Percentiles rank a stretch among this genome's conserved stretches.
Evolutionary conservation across 805 yeast species (phyloP).

Genomic region (Saturnispora halmiae): DNA sequence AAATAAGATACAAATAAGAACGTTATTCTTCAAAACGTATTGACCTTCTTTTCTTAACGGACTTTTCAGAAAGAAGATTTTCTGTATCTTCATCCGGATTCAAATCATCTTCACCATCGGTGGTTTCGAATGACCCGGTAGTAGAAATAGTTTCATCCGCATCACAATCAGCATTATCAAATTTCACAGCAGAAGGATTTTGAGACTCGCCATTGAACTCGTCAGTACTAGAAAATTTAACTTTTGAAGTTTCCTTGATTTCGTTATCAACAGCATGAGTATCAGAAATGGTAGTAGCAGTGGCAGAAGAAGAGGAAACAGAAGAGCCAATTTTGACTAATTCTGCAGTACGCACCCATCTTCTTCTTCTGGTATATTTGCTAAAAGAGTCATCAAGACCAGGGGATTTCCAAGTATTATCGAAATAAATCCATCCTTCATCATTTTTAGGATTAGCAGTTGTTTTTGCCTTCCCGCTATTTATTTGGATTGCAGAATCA

Average conservation of each 20-base stretch:
- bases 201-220: too few species aligned
- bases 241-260: background rate
- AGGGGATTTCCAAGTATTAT: constrained; percentile 91
- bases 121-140: background rate
- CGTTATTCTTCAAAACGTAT: constrained; percentile 5
- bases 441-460: constrained; percentile 66
- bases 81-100: background rate
- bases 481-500: constrained; percentile 72
- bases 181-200: too few species aligned
- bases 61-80: background rate
- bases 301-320: too few species aligned
- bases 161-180: background rate
- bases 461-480: constrained; percentile 49
- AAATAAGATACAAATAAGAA: background rate
- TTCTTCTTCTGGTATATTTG: constrained; percentile 85
- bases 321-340: constrained; percentile 42
- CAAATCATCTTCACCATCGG: background rate
- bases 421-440: constrained; percentile 84
- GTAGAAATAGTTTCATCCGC: background rate
- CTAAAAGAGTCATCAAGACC: constrained; percentile 79
- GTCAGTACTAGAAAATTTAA: background rate
- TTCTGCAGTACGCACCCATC: constrained; percentile 95
- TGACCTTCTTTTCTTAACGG: background rate
- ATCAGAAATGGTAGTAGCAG: background rate
- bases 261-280: too few species aligned